A percentile compares a stretch with the other conserved stretches of the same genome.
Conservation (phyloP, 2,329 filamentous ascomycete genomes). For the Orbilia blumenaviensis region DNA sequence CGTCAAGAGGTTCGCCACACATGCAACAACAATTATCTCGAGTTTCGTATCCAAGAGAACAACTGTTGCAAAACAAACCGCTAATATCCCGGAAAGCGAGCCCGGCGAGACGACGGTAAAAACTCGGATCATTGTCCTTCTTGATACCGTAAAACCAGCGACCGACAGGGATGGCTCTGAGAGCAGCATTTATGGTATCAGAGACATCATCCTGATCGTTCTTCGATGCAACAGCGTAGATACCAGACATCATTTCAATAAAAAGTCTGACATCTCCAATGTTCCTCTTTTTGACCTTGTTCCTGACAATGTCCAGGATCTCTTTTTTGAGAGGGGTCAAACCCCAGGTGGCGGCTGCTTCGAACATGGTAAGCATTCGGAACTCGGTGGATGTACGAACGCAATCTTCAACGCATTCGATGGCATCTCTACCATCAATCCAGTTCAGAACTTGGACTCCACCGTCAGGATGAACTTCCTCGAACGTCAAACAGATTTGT, state of each 20-base stretch:
- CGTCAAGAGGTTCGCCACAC: too few species aligned
- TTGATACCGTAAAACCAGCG: neutral
- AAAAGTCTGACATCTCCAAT: neutral
- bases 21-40: neutral
- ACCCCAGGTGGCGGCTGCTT: neutral
- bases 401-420: neutral
- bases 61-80: neutral
- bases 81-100: neutral
- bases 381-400: neutral
- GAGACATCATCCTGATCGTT: neutral
- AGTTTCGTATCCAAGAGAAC: neutral
- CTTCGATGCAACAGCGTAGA: neutral
- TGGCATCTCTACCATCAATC: neutral
- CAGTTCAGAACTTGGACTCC: neutral
- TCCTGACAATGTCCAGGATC: neutral
- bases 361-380: neutral
- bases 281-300: neutral
- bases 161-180: neutral
- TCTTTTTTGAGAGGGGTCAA: neutral
- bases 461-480: neutral
- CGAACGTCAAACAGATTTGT: neutral
- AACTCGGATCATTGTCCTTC: neutral
- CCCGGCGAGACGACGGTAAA: neutral
- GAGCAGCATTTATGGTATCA: neutral
- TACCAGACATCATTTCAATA: neutral